Conservation (phyloP, 306 rosid species). For the Hippophae tibetana region DNA sequence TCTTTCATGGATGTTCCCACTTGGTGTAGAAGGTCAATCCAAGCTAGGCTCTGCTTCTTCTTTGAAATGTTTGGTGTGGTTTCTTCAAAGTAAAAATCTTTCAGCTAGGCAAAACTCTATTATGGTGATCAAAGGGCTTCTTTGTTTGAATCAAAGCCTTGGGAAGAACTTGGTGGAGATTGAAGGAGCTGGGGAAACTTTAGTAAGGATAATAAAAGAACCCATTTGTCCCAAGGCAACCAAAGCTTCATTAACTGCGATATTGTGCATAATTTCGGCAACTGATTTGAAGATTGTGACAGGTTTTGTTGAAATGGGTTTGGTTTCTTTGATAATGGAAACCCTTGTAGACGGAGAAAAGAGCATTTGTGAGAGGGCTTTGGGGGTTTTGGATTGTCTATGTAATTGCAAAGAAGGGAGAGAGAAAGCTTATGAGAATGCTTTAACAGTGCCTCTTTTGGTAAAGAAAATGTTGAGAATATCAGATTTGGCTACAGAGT, state of each 20-base stretch:
- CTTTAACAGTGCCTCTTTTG: constrained; percentile 60
- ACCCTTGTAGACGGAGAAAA: constrained; percentile 53
- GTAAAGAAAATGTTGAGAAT: constrained; percentile 68
- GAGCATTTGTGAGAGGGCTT: constrained; percentile 50
- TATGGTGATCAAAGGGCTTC: constrained; percentile 46
- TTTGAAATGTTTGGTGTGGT: constrained; percentile 36
- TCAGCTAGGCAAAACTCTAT: constrained; percentile 48
- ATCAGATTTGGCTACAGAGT: constrained; percentile 46
- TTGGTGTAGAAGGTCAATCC: constrained; percentile 30
- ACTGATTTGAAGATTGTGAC: constrained; percentile 9
- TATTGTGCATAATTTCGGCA: constrained; percentile 40
- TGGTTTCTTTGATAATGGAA: constrained; percentile 55
- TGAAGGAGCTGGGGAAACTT: constrained; percentile 45
- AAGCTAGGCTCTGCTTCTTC: constrained; percentile 37
- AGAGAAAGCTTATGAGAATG: constrained; percentile 44
- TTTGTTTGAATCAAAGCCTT: constrained; percentile 18
- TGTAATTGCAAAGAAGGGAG: constrained; percentile 48
- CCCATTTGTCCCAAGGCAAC: constrained; percentile 37
- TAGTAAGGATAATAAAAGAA: constrained; percentile 42
- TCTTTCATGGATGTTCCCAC: constrained; percentile 44
- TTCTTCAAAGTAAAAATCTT: constrained; percentile 37
- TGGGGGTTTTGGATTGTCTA: constrained; percentile 48
- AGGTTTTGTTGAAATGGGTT: constrained; percentile 52
- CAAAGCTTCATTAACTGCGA: constrained; percentile 50
- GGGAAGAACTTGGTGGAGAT: constrained; percentile 29